Conservation (phyloP, 2,329 filamentous ascomycete genomes). For the Colletotrichum falcatum region DNA sequence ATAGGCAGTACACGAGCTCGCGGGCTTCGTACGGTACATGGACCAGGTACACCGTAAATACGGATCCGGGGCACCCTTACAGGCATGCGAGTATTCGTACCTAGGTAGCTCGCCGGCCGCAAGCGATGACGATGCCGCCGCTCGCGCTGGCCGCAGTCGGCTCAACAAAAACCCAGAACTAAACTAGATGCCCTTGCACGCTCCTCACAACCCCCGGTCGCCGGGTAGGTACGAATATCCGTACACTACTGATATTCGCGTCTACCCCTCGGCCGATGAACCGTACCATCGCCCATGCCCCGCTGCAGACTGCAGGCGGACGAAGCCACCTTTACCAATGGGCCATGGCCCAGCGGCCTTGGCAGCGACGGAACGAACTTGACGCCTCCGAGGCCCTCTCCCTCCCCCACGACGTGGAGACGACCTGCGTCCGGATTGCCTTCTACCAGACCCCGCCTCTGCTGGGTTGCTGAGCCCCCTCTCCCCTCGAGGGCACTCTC, state of each 20-base stretch:
- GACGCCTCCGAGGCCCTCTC: conserved; percentile 34
- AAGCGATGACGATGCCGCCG: conserved; percentile 13
- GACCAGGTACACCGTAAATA: not conserved
- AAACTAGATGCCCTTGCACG: conserved; percentile 19
- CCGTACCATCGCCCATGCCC: conserved; percentile 12
- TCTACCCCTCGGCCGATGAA: conserved; percentile 11
- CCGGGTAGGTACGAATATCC: too few species aligned
- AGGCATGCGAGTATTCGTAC: conserved; percentile 4
- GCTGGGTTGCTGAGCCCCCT: conserved; percentile 25
- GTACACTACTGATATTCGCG: not conserved
- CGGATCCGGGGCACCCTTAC: not conserved
- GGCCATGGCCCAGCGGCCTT: conserved; percentile 10
- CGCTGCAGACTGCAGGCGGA: conserved; percentile 33
- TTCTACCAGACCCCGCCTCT: conserved; percentile 38
- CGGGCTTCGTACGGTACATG: not conserved
- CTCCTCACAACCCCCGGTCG: conserved; percentile 13
- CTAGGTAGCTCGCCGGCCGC: not conserved
- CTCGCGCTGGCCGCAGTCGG: conserved; percentile 17
- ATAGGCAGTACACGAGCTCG: not conserved
- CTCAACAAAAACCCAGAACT: conserved; percentile 34
- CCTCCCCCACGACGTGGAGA: conserved; percentile 37
- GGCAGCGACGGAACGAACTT: conserved; percentile 17
- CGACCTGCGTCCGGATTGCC: conserved; percentile 39
- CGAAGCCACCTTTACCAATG: conserved; percentile 34
- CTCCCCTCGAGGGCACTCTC: not conserved